Base-by-base conservation (phyloP, 345 rosid species). In the Nephelium lappaceum region DNA sequence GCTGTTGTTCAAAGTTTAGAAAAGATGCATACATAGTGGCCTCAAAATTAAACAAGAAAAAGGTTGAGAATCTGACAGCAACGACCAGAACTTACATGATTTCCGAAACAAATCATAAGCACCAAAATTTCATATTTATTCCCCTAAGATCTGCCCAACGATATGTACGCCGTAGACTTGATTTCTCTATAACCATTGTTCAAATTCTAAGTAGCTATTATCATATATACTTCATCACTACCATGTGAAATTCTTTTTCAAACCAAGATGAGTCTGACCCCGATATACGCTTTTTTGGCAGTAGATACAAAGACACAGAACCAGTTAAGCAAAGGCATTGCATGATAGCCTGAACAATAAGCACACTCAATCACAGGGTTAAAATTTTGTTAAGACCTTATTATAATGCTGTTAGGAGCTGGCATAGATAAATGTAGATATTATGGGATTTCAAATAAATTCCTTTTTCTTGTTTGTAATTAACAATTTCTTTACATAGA, bases 321-420 rank as follows among this genome's bases (percentile, higher is more conserved):
- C 15, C 77, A 61, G 25, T 23, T 43, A 15, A 7, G 9, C 18
- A 61, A 14, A 41, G 7, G 7, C 21, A 19, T 60, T 72, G 12
- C 51, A 31, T 41, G n/a, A 73, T 73, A 58, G 58, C 39, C 36
- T 31, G 36, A 31, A 24, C 8, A 49, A 16, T 27, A 10, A 7
- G 38, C 23, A 51, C 27, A 27, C 74, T 71, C 42, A 27, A 15
- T 43, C 57, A 60, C 10, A 1, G n/a, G 64, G n/a, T 58, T 55
- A 31, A 38, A 72, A 53, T 73, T 47, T 21, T 39, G 51, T 67
- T 42, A 62, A 74, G 69, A 74, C n/a, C 25, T 25, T 55, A 18
- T 24, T 23, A 23, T 61, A 31, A 73, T 73, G 55, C 16, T 43
- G 43, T 42, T 38, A 42, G 68, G n/a, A 41, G 65, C 47, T 41